phyloP scores from a whole-genome alignment of 306 rosid species.

The Senna tora region DNA sequence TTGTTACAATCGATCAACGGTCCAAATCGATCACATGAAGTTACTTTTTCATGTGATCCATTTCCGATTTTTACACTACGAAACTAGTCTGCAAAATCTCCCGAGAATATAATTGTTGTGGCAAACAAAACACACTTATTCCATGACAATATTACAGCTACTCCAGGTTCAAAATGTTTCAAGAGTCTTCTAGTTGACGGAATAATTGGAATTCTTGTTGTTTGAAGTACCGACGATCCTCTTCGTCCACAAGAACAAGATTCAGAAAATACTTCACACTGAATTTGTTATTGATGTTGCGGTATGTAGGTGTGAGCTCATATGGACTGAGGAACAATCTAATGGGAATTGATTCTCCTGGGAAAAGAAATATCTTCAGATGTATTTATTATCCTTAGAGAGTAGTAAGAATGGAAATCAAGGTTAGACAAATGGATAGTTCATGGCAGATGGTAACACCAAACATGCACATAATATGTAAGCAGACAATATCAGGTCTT shows the following conservation, averaged over 20 bases:
- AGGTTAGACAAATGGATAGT: neutral
- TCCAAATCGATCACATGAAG: no score
- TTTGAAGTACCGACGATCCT: constrained; percentile 79
- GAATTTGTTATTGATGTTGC: constrained; percentile 79
- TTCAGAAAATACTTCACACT: constrained; percentile 83
- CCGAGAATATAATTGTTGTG: neutral
- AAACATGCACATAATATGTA: neutral
- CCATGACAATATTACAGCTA: neutral
- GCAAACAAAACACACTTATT: neutral
- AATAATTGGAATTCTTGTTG: constrained; percentile 82
- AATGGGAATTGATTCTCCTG: constrained; percentile 87
- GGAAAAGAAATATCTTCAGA: constrained; percentile 13
- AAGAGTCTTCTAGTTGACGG: constrained; percentile 59
- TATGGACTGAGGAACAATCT: constrained; percentile 83
- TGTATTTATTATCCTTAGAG: neutral
- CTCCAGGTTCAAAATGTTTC: constrained; percentile 23
- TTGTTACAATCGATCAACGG: no score
- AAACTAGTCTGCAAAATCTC: neutral
- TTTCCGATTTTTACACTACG: neutral
- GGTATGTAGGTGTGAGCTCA: constrained; percentile 77
- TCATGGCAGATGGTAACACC: neutral
- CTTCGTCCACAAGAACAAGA: constrained; percentile 81
- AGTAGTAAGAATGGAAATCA: neutral
- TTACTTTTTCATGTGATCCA: no score
- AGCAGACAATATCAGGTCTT: neutral